phyloP scores from a whole-genome alignment of 805 yeast genomes.

The Kazachstania bromeliacearum region DNA sequence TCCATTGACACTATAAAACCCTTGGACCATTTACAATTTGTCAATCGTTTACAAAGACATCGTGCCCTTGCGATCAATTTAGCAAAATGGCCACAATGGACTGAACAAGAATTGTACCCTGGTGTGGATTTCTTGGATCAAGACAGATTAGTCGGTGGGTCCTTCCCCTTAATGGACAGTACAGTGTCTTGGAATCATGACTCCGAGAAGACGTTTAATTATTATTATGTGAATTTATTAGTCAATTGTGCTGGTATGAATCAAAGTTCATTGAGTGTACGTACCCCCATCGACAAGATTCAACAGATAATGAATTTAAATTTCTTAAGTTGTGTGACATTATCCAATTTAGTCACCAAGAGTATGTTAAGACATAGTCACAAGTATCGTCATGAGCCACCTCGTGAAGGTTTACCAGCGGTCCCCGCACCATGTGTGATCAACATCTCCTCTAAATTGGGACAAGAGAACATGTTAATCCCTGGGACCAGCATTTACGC shows the following conservation, averaged over 20 bases:
- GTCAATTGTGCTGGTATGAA: conserved; percentile 29
- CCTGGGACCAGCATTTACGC: conserved; percentile 27
- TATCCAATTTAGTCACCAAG: conserved; percentile 16
- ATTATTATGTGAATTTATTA: conserved; percentile 14
- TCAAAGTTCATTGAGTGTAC: conserved; percentile 18
- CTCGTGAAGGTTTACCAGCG: not conserved
- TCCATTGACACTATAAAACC: conserved; percentile 7
- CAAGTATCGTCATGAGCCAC: too few species aligned
- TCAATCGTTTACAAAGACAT: conserved; percentile 13
- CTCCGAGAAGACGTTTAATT: not conserved
- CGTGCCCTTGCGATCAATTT: conserved; percentile 23
- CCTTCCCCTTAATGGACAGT: too few species aligned
- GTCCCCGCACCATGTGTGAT: conserved; percentile 13
- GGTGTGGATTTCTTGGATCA: conserved; percentile 11
- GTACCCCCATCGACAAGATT: conserved; percentile 11
- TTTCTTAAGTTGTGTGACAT: conserved; percentile 19
- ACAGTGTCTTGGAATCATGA: not conserved
- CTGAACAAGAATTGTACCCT: conserved; percentile 2
- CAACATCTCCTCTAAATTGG: conserved; percentile 25
- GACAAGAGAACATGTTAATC: conserved; percentile 8
- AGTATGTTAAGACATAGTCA: conserved; percentile 15
- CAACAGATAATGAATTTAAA: conserved; percentile 21
- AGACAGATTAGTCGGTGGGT: too few species aligned
- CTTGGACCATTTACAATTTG: conserved; percentile 7
- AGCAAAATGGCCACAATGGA: conserved; percentile 25